phyloP scores from a whole-genome alignment of 208 protist genomes.

The Leishmania mexicana region DNA sequence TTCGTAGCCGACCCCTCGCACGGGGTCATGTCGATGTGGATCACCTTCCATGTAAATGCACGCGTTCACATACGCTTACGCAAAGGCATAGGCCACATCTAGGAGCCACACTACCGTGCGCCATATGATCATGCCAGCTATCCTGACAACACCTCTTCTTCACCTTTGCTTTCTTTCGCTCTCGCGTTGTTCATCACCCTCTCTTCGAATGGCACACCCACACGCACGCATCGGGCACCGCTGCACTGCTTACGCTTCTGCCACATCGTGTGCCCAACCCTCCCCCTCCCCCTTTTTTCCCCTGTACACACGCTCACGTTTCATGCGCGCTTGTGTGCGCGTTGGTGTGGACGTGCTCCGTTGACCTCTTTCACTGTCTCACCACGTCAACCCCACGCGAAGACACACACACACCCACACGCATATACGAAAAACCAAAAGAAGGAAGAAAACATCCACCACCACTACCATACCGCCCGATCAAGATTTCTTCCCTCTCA shows the following conservation, averaged over 20 bases:
- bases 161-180: not conserved
- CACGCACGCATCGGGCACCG: not conserved
- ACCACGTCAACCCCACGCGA: too few relatives aligned
- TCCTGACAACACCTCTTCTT: not conserved
- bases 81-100: not conserved
- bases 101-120: not conserved
- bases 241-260: not conserved
- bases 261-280: not conserved
- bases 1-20: not conserved
- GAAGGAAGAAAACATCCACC: too few relatives aligned
- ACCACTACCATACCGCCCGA: not conserved
- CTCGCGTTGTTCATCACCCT: not conserved
- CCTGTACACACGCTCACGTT: not conserved
- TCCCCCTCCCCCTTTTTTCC: not conserved
- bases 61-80: not conserved
- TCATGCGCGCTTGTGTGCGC: not conserved
- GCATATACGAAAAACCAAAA: not conserved
- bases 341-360: not conserved
- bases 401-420: not conserved
- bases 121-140: not conserved
- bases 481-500: not conserved
- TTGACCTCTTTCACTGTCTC: not conserved
- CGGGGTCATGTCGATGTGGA: not conserved
- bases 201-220: not conserved
- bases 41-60: not conserved